phyloP scores from a whole-genome alignment of 257 asterid genomes.

The Striga asiatica region DNA sequence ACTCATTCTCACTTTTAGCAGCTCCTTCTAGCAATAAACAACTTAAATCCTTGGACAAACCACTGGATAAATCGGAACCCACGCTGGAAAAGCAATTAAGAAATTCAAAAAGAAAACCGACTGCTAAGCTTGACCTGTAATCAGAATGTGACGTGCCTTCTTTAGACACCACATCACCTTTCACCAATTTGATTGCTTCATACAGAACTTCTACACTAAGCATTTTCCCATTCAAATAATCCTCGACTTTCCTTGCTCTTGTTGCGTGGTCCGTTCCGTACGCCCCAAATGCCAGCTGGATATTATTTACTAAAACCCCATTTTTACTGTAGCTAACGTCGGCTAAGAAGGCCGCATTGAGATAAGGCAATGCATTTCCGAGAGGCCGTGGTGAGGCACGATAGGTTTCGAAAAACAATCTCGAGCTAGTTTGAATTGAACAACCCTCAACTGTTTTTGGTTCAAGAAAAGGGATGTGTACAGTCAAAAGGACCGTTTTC shows the following conservation, averaged over 20 bases:
- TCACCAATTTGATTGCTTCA: conserved; percentile 43
- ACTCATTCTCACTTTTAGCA: not conserved
- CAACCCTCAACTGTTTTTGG: conserved; percentile 8
- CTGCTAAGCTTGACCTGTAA: conserved; percentile 54
- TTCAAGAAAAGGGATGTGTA: conserved; percentile 36
- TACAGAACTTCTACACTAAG: conserved; percentile 20
- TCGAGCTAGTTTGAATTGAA: conserved; percentile 16
- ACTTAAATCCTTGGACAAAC: conserved; percentile 12
- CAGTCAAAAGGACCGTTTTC: conserved; percentile 37
- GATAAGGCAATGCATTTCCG: conserved; percentile 65
- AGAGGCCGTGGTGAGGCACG: conserved; percentile 57
- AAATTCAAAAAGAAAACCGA: conserved; percentile 19
- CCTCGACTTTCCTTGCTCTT: conserved; percentile 51
- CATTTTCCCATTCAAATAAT: conserved; percentile 33
- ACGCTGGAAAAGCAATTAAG: not conserved
- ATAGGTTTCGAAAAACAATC: conserved; percentile 39
- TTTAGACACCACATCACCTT: conserved; percentile 36
- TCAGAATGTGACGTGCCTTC: conserved; percentile 41
- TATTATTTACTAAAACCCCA: conserved; percentile 26
- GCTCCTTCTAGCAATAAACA: not conserved
- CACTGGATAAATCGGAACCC: not conserved
- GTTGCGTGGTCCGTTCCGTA: conserved; percentile 46
- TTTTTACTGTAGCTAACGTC: conserved; percentile 23
- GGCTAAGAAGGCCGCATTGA: conserved; percentile 54
- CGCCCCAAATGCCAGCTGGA: conserved; percentile 49